Evolutionary conservation across 2,329 filamentous ascomycete species (phyloP), one percentile per base, ranked within the genome.

Genomic region (Chaetomium sp.): DNA sequence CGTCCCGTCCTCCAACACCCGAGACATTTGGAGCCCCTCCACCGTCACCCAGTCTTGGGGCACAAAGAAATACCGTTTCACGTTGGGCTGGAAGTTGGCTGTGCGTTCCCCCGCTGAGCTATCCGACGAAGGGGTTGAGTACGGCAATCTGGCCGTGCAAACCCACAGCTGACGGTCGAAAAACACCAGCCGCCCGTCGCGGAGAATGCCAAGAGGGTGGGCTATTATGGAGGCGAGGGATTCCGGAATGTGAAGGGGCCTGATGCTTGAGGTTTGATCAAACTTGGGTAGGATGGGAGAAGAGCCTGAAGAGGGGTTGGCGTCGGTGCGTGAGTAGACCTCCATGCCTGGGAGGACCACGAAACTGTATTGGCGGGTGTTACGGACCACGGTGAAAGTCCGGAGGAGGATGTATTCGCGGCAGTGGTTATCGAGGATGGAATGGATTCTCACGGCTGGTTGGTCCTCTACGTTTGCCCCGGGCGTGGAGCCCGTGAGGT

Each of bases 11-110:
- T 63, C 29, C 25, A 68, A 62, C 8, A 72, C 10, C 7, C 65
- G 65, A 16, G 66, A 67, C 19, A 70, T 49, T 21, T 56, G 57
- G 50, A 71, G 25, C 27, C 25, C 67, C 5, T 64, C 33, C 10
- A 57, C 59, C 4, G 65, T 70, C 13, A 72, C 56, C 71, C 70
- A 72, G 64, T 72, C 70, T 1, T 64, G 63, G 4, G 71, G 71
- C 5, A 72, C 23, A 33, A 72, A 72, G 54, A 72, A 72, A 53
- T 72, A 69, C 16, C 67, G 62, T n/a, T 38, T 68, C 4, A 69
- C 42, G 0, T 54, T 42, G 16, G 33, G 33, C 33, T 38, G 10
- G 12, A 38, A 38, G 2, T 38, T 12, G 2, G 7, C 2, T 12
- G 23, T 45, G 31, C 9, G 4, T 7, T 0, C 45, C n/a, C 23